Evolutionary conservation across 106 monocot genomes (phyloP), one percentile per base, ranked within the genome.

Genomic region (Dendrobium huoshanense): DNA sequence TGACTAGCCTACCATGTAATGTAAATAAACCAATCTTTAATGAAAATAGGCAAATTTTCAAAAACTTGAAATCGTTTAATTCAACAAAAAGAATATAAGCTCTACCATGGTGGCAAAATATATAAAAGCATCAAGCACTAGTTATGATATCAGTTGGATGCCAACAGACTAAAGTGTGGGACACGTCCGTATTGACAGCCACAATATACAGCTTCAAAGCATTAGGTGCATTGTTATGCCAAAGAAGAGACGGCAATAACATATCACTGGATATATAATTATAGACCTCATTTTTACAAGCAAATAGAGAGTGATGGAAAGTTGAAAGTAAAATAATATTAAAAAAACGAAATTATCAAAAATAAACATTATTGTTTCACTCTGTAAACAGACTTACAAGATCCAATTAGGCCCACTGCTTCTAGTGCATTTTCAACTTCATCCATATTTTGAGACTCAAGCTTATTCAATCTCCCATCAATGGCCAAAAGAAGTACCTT

Each of bases 401-500:
- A 73, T 83, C 98, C 98, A 79, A 98, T 93, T 83, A 80, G 88
- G n/a, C 98, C 95, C 80, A 98, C 84, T 24, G 98, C 87, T 87
- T 98, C 98, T 75, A 98, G 77, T 55, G 84, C 89, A 83, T 81
- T 84, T 80, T 98, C 98, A 87, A 27, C 79, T 90, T 98, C 98
- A 85, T 95, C 89, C 7, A 80, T 80, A 80, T 91, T 79, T 70
- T 87, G 85, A 80, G 51, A 79, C 55, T 85, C 82, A 41, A 88
- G 82, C 64, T 83, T 7, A 73, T 92, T 84, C 17, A 98, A 77
- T 80, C 89, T 88, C 83, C 72, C 81, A 79, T 93, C 82, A 79
- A 98, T 91, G 40, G 87, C 88, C 45, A 80, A 42, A 73, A 98
- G 79, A 48, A 88, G 83, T 73, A 77, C 43, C 80, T 80, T 82